Evolutionary conservation across 106 monocot genomes (phyloP).

Genomic region (Phalaenopsis aphrodite): DNA sequence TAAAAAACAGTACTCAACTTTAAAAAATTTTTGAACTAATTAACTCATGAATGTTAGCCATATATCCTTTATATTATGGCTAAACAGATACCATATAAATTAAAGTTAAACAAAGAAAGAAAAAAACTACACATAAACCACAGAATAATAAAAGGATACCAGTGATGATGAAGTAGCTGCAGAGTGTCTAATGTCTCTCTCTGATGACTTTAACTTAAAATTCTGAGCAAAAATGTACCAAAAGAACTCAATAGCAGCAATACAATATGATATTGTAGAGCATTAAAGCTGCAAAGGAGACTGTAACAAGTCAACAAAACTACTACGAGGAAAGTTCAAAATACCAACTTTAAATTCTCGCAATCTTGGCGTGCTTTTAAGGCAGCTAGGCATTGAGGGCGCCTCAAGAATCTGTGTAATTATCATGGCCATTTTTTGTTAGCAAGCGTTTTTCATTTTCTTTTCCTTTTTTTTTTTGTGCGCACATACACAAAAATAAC

Average conservation of each 20-base stretch:
- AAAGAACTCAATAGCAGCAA: neutral
- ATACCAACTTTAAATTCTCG: slow-evolving; percentile 41
- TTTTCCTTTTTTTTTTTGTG: no score
- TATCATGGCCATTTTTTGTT: neutral
- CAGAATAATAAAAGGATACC: slow-evolving; percentile 10
- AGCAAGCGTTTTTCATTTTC: no score
- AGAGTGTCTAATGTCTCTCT: slow-evolving; percentile 30
- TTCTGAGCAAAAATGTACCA: slow-evolving; percentile 25
- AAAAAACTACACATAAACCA: neutral
- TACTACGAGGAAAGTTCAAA: neutral
- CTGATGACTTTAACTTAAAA: slow-evolving; percentile 38
- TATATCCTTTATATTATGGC: neutral
- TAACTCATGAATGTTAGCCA: neutral
- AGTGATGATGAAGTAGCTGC: slow-evolving; percentile 14
- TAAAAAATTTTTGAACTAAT: neutral
- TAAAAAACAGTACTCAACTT: neutral
- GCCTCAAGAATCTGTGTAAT: slow-evolving; percentile 45
- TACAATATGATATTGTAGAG: neutral
- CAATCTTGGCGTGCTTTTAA: slow-evolving; percentile 38
- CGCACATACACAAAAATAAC: no score
- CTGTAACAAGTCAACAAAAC: neutral
- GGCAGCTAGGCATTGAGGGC: slow-evolving; percentile 34
- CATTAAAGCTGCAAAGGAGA: neutral
- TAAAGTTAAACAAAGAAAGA: neutral
- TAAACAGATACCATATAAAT: neutral